Percentiles rank a stretch among this genome's conserved stretches.
These are phyloP conservation scores for Chamaecyparis obtusa DNA, from an alignment of 75 land plant genomes.

Conservation along the genomic window DNA sequence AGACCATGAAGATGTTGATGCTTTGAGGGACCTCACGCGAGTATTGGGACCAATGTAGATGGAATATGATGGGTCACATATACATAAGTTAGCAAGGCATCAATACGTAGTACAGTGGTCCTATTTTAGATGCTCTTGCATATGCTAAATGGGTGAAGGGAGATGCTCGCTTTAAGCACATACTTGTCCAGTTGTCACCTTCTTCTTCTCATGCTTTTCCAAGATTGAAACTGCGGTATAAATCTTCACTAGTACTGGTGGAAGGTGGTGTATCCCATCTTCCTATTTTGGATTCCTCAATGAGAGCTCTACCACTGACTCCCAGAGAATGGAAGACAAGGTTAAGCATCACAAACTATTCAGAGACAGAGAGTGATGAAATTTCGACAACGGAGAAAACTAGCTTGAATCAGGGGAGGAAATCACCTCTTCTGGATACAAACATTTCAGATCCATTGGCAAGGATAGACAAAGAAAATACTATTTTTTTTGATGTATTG, in stretches of 20 bases:
- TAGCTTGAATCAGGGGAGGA: constrained; percentile 11
- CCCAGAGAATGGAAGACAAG: constrained; percentile 72
- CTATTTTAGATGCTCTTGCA: constrained; percentile 59
- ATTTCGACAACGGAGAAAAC: constrained; percentile 4
- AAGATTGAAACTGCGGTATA: constrained; percentile 71
- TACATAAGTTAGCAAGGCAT: constrained; percentile 86
- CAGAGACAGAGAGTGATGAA: constrained; percentile 4
- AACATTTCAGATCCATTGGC: constrained; percentile 59
- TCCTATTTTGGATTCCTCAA: constrained; percentile 64
- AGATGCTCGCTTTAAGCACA: constrained; percentile 59
- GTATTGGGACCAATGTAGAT: too few species aligned
- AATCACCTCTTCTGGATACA: constrained; percentile 52
- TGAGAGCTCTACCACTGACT: constrained; percentile 69
- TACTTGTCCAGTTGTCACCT: constrained; percentile 73
- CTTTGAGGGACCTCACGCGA: too few species aligned
- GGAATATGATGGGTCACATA: constrained; percentile 70
- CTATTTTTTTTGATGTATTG: constrained; percentile 87
- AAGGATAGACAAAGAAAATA: constrained; percentile 63
- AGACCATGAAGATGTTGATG: too few species aligned
- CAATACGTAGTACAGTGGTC: constrained; percentile 94
- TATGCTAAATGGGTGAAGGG: constrained; percentile 79
- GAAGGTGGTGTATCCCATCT: constrained; percentile 75
- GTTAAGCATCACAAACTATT: constrained; percentile 19
- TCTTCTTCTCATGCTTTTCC: constrained; percentile 87
- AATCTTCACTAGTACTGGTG: constrained; percentile 80